Evolutionary conservation across 2,329 filamentous ascomycete species (phyloP).

Genomic region (Talaromyces sp.): DNA sequence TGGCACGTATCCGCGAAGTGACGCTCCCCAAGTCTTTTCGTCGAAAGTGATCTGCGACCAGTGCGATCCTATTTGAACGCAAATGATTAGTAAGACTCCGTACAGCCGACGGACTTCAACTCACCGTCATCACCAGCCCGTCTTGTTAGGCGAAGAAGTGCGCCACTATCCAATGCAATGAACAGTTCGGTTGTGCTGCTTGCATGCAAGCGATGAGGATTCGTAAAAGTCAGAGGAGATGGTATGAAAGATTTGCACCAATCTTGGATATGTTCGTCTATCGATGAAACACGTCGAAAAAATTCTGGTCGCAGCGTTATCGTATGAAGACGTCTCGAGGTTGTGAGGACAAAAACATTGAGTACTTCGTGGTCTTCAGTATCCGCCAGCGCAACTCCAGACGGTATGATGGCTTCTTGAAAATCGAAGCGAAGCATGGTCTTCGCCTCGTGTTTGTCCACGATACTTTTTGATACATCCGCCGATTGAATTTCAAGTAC

Average conservation of each 20-base stretch:
- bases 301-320: constrained; percentile 78
- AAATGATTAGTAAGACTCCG: no score
- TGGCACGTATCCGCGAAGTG: constrained; percentile 45
- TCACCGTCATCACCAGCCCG: constrained; percentile 51
- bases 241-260: constrained; percentile 72
- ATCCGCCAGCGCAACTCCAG: constrained; percentile 80
- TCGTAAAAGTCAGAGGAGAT: constrained; percentile 70
- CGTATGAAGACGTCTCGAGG: constrained; percentile 74
- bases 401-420: constrained; percentile 65
- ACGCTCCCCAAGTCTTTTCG: constrained; percentile 48
- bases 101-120: not conserved
- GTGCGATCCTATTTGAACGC: constrained; percentile 30
- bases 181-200: constrained; percentile 70
- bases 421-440: constrained; percentile 77
- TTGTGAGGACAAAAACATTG: constrained; percentile 74
- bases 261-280: constrained; percentile 70
- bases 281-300: constrained; percentile 66
- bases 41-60: constrained; percentile 48
- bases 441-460: constrained; percentile 62
- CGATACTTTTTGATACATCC: constrained; percentile 69
- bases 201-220: constrained; percentile 76
- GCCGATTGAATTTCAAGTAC: constrained; percentile 77
- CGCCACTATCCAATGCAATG: constrained; percentile 57
- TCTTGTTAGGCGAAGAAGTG: constrained; percentile 63
- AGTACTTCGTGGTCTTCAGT: constrained; percentile 71